Evolutionary conservation across 2,329 filamentous ascomycete species (phyloP).

Genomic region (Trichoderma gracile): DNA sequence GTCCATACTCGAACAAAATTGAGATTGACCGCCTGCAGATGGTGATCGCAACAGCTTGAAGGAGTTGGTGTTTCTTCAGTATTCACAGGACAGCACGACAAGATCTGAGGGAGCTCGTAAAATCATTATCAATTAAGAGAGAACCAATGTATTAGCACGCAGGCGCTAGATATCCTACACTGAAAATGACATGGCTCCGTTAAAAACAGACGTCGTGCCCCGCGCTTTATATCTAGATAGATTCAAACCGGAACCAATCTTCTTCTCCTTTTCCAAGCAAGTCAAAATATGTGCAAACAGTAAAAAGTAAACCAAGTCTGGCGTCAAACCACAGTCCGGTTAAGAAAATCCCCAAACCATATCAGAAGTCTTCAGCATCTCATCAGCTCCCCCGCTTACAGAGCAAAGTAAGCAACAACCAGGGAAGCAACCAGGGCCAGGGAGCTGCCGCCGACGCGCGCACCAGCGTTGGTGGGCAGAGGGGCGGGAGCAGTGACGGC

Average conservation of each 20-base stretch:
- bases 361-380: too few species aligned
- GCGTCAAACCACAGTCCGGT: slow-evolving; percentile 24
- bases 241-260: slow-evolving; percentile 22
- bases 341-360: too few species aligned
- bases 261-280: slow-evolving; percentile 34
- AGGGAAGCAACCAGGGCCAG: slow-evolving; percentile 45
- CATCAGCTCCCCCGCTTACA: slow-evolving; percentile 40
- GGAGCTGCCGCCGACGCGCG: slow-evolving; percentile 41
- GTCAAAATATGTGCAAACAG: slow-evolving; percentile 34
- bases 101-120: slow-evolving; percentile 1
- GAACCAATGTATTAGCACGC: slow-evolving; percentile 26
- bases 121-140: slow-evolving; percentile 24
- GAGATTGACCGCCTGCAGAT: background rate
- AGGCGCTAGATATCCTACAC: slow-evolving; percentile 26
- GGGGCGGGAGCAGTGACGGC: slow-evolving; percentile 33
- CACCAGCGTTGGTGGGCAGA: slow-evolving; percentile 33
- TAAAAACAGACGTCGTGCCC: slow-evolving; percentile 18
- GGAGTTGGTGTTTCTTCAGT: background rate
- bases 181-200: slow-evolving; percentile 19
- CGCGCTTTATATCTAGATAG: slow-evolving; percentile 12
- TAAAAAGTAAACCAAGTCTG: slow-evolving; percentile 24
- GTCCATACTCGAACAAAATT: background rate
- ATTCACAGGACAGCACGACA: background rate
- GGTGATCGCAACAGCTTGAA: background rate
- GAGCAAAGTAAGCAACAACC: slow-evolving; percentile 45